Conservation (phyloP, 1,284 basidiomycete genomes). For the Inonotus hispidus region DNA sequence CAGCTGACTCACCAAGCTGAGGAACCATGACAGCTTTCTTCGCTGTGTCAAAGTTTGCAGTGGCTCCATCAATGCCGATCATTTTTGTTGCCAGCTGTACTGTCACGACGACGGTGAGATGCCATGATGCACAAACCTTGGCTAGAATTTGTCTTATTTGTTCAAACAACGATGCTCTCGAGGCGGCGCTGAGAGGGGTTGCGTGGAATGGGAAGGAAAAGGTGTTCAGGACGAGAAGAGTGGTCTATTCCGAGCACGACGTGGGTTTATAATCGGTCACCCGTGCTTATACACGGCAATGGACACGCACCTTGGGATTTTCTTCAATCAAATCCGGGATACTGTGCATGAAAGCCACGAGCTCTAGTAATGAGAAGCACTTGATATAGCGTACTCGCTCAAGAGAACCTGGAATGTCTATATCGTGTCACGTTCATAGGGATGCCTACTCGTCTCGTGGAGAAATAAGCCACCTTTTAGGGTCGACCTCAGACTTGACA, state of each 20-base stretch:
- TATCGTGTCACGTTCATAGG: neutral
- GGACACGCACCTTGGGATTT: slow-evolving; percentile 38
- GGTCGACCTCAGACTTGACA: slow-evolving; percentile 37
- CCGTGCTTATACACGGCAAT: neutral
- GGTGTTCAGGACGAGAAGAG: slow-evolving; percentile 59
- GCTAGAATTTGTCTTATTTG: slow-evolving; percentile 48
- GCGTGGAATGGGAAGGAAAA: slow-evolving; percentile 61
- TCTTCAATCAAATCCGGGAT: slow-evolving; percentile 41
- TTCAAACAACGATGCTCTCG: slow-evolving; percentile 41
- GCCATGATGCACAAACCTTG: slow-evolving; percentile 41
- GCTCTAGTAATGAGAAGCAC: slow-evolving; percentile 44
- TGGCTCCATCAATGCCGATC: slow-evolving; percentile 52
- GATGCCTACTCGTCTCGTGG: neutral
- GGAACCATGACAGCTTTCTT: slow-evolving; percentile 58
- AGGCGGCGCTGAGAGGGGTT: slow-evolving; percentile 30
- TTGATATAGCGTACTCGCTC: slow-evolving; percentile 39
- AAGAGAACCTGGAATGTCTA: slow-evolving; percentile 10
- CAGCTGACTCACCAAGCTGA: slow-evolving; percentile 46
- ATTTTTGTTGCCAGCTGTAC: slow-evolving; percentile 67
- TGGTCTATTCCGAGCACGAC: slow-evolving; percentile 33
- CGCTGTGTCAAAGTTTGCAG: slow-evolving; percentile 59
- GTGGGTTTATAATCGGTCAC: slow-evolving; percentile 13
- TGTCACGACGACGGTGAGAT: slow-evolving; percentile 57
- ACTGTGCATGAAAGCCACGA: slow-evolving; percentile 55
- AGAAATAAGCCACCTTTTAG: slow-evolving; percentile 33